A percentile compares a stretch with the other conserved stretches of the same genome.
phyloP scores from a whole-genome alignment of 441 rosid species.

The Corymbia citriodora region DNA sequence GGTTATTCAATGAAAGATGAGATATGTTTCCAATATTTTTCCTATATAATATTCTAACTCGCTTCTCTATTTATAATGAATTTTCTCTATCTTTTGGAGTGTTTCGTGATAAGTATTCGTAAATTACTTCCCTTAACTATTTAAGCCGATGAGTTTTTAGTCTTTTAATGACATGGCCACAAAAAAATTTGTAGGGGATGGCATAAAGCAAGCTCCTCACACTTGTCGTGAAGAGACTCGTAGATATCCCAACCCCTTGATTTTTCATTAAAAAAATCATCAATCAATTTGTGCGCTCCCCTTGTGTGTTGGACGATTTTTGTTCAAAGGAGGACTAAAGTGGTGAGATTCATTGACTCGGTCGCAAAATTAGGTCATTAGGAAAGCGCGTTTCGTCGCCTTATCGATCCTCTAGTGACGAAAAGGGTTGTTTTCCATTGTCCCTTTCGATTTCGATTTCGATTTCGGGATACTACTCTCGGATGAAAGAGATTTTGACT shows the following conservation, averaged over 20 bases:
- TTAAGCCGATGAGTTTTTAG: background rate
- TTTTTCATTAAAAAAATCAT: background rate
- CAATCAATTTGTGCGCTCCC: background rate
- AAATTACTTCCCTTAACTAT: background rate
- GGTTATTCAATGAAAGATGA: background rate
- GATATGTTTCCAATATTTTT: background rate
- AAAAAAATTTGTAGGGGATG: background rate
- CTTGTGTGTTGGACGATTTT: background rate
- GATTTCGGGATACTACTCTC: background rate
- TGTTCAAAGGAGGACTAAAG: background rate
- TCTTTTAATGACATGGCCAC: background rate
- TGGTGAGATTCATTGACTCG: background rate
- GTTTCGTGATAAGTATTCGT: background rate
- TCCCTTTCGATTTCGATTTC: background rate
- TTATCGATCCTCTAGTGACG: background rate
- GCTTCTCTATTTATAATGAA: background rate
- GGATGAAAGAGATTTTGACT: background rate
- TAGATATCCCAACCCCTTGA: background rate
- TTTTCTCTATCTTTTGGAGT: background rate
- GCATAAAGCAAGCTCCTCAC: background rate
- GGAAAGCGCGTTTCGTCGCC: background rate
- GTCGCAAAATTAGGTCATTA: background rate
- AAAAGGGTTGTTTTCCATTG: background rate
- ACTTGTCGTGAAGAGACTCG: background rate
- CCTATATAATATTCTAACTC: background rate